phyloP scores from a whole-genome alignment of 352 stramenopile genomes.

The Phytophthora niederhauseri region DNA sequence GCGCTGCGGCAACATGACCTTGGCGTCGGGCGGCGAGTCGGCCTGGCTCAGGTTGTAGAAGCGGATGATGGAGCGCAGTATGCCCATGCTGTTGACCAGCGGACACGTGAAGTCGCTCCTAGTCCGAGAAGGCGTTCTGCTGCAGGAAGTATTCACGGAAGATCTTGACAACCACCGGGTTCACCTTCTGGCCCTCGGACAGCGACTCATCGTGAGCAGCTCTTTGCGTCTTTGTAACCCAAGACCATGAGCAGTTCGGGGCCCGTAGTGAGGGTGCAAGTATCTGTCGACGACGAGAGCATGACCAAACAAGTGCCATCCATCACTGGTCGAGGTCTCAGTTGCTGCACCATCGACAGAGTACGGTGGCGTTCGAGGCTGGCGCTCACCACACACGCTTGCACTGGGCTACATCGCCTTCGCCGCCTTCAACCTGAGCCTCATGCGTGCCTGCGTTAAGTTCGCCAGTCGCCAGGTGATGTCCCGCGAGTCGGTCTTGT shows the following conservation, averaged over 20 bases:
- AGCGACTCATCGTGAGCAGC: too few relatives aligned
- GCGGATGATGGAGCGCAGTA: too few relatives aligned
- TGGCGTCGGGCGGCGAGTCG: too few relatives aligned
- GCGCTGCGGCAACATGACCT: too few relatives aligned
- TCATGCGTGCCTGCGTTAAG: constrained; percentile 64
- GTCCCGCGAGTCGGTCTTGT: constrained; percentile 65
- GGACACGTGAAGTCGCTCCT: too few relatives aligned
- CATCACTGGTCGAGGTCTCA: constrained; percentile 12
- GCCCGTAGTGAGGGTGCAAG: constrained; percentile 23
- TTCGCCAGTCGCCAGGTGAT: constrained; percentile 48
- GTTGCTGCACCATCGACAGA: background rate
- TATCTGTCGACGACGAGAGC: constrained; percentile 3
- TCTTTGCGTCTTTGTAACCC: too few relatives aligned
- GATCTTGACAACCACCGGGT: too few relatives aligned
- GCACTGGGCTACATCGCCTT: constrained; percentile 51
- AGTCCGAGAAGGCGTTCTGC: too few relatives aligned
- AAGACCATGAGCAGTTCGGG: background rate
- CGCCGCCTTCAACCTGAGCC: constrained; percentile 61
- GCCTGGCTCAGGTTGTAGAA: too few relatives aligned
- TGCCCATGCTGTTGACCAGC: too few relatives aligned
- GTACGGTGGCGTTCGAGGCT: constrained; percentile 5
- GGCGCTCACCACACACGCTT: constrained; percentile 26
- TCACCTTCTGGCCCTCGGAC: too few relatives aligned
- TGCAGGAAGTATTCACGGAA: too few relatives aligned
- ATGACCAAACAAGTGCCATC: constrained; percentile 6